Base-by-base conservation (phyloP, 345 rosid species). In the Lumnitzera racemosa region DNA sequence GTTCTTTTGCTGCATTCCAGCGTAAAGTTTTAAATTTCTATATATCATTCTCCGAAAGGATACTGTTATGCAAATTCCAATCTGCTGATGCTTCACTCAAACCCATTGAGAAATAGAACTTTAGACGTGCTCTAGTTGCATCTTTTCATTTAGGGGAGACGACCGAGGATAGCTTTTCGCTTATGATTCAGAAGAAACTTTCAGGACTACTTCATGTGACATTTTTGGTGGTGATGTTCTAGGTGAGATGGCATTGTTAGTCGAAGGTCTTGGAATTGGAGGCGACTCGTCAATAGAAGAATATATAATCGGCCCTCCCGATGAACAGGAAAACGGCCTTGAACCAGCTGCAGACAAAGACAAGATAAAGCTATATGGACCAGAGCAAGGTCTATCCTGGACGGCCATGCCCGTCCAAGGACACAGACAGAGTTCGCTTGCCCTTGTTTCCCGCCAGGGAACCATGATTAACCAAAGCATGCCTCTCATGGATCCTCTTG, bases 161-260 rank as follows among this genome's bases (percentile, higher is more conserved):
- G 43, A 36, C 1, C 7, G 43, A 36, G 10, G 7, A 36, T 36
- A 36, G 0, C 4, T 36, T 36, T 36, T 36, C 10, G 11, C 43
- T 36, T 36, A 5, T 36, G 43, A 36, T 36, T 36, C 7, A 2
- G 43, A 36, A 36, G 43, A 36, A 36, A 5, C 43, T 7, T 27
- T 27, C 5, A 27, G 31, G 31, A 36, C 43, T 36, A 36, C 43
- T 36, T 36, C 43, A 36, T 36, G 43, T 36, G 43, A 36, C 10
- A 36, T 36, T 4, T 23, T 55, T 55, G 20, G 2, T 49, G 52
- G 13, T 12, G 1, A 4, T 36, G 11, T 36, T 36, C 43, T 36
- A 89, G 96, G 91, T 61, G 96, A 86, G 86, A 70, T 89, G 89
- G 95, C 96, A 67, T 77, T 89, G 70, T 78, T 89, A 55, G 86